Evolutionary conservation across 2,329 filamentous ascomycete species (phyloP).

Genomic region (Sclerotinia minor): DNA sequence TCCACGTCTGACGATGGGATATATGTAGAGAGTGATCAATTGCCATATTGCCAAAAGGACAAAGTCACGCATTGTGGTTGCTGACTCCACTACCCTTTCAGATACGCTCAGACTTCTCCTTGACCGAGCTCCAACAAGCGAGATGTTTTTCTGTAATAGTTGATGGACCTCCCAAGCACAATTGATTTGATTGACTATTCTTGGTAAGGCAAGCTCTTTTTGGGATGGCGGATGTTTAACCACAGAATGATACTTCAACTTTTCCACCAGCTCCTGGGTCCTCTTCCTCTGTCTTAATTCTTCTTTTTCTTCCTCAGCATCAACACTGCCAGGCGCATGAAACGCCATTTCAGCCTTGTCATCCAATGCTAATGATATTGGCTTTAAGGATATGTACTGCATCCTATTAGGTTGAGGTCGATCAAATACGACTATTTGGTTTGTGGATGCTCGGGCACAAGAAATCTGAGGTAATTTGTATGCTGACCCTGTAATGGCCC

Average conservation of each 20-base stretch:
- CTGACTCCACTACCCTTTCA: constrained; percentile 91
- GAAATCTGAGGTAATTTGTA: constrained; percentile 67
- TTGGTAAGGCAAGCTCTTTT: constrained; percentile 77
- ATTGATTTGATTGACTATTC: constrained; percentile 91
- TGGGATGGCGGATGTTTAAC: constrained; percentile 72
- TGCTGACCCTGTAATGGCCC: constrained; percentile 56
- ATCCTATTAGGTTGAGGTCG: constrained; percentile 81
- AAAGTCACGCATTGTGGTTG: constrained; percentile 79
- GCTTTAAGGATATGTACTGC: constrained; percentile 92
- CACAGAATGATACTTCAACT: constrained; percentile 85
- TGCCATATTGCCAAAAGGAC: constrained; percentile 69
- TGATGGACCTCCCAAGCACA: constrained; percentile 89
- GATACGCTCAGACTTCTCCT: constrained; percentile 89
- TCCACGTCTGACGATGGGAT: constrained; percentile 69
- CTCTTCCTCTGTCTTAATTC: constrained; percentile 58
- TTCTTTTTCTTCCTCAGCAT: constrained; percentile 71
- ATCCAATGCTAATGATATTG: constrained; percentile 82
- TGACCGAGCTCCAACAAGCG: constrained; percentile 76
- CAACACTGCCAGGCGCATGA: constrained; percentile 55
- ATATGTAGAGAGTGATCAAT: constrained; percentile 70
- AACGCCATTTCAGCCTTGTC: constrained; percentile 58
- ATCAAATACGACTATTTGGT: constrained; percentile 89
- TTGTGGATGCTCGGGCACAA: constrained; percentile 68
- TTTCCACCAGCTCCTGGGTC: constrained; percentile 72
- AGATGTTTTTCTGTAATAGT: constrained; percentile 84